These are phyloP conservation scores for Agrocybe pediades DNA, from an alignment of 768 basidiomycete genomes.

Conservation along the genomic window DNA sequence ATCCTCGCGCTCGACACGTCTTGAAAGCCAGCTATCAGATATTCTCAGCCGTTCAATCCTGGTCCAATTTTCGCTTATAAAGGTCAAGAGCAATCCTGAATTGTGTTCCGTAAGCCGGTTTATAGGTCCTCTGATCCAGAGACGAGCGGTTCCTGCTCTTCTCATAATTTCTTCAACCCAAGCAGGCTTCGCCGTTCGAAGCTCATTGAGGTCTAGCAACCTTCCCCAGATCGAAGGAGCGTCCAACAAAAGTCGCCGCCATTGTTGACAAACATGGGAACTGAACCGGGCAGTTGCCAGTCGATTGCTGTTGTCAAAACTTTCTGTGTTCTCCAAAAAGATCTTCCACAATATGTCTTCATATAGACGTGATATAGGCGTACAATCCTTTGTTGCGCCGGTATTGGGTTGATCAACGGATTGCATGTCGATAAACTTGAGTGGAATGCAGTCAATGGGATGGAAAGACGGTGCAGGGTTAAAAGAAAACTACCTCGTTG, in stretches of 20 bases:
- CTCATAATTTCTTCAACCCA: neutral
- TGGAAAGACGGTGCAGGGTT: too few species aligned
- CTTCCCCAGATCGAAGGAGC: neutral
- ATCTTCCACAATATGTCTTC: neutral
- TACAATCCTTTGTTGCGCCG: too few species aligned
- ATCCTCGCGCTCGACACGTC: neutral
- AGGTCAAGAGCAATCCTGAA: neutral
- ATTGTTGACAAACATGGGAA: neutral
- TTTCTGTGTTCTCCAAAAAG: neutral
- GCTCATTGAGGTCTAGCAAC: neutral
- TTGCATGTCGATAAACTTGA: too few species aligned
- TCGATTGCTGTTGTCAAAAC: neutral
- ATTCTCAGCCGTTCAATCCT: neutral
- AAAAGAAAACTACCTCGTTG: too few species aligned
- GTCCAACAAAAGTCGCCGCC: neutral
- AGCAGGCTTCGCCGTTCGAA: neutral
- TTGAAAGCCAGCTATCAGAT: neutral
- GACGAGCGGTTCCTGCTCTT: neutral
- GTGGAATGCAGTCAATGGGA: too few species aligned
- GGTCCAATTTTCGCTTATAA: neutral
- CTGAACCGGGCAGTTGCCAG: neutral
- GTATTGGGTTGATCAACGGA: too few species aligned
- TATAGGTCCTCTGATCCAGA: neutral
- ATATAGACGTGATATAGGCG: neutral
- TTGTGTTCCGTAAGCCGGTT: neutral